phyloP scores from a whole-genome alignment of 2,329 filamentous ascomycete genomes.

The Colletotrichum navitas region DNA sequence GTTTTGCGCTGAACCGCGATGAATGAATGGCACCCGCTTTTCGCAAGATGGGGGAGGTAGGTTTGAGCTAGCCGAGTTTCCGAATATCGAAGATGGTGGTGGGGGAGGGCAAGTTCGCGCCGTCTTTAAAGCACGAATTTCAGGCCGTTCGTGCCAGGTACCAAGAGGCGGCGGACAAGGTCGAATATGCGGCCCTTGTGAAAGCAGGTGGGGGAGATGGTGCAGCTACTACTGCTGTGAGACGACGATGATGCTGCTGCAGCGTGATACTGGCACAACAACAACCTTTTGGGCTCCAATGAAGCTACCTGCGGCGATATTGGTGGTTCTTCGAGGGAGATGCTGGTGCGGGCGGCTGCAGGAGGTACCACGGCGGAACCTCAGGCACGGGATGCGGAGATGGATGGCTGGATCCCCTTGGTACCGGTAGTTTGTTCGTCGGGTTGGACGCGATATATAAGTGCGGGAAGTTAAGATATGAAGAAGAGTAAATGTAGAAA shows the following conservation, averaged over 20 bases:
- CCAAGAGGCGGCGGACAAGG: neutral
- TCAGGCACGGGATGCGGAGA: constrained; percentile 48
- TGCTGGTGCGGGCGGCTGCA: constrained; percentile 61
- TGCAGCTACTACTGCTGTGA: constrained; percentile 51
- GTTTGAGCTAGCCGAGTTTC: constrained; percentile 4
- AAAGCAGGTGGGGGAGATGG: constrained; percentile 51
- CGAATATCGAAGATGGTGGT: constrained; percentile 2
- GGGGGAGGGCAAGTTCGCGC: constrained; percentile 3
- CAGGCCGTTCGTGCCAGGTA: constrained; percentile 17
- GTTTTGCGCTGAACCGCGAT: neutral
- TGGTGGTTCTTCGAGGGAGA: constrained; percentile 57
- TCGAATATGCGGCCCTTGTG: constrained; percentile 18
- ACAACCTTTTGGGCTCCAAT: constrained; percentile 58
- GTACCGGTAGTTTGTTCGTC: constrained; percentile 17
- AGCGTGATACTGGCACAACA: constrained; percentile 63
- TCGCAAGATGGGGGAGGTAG: constrained; percentile 1
- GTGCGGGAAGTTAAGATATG: constrained; percentile 36
- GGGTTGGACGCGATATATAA: constrained; percentile 15
- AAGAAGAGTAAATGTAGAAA: constrained; percentile 15
- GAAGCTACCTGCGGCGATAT: constrained; percentile 64
- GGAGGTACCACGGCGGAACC: constrained; percentile 51
- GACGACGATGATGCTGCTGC: constrained; percentile 63
- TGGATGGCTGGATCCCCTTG: constrained; percentile 31
- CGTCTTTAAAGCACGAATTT: constrained; percentile 11
- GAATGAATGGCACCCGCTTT: neutral